Base-by-base conservation (phyloP, 345 rosid genomes). In the Citrus mangshanensis region DNA sequence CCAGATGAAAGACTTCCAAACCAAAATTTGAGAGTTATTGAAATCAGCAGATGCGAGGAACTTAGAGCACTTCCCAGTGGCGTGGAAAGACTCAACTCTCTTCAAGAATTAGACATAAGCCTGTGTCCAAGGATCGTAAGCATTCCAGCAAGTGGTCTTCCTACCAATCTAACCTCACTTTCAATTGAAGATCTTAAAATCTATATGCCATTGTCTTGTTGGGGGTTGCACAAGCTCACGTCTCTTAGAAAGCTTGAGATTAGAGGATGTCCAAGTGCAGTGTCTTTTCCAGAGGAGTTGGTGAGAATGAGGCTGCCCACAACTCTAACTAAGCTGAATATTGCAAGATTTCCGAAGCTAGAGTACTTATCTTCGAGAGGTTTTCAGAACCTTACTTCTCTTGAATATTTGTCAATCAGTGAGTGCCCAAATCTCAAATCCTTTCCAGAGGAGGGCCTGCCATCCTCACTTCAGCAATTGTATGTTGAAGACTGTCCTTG, bases 111-210 rank as follows among this genome's bases (percentile, higher is more conserved):
- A 54, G 27, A 19, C 51, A 65, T 82, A 28, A 22, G 18, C 25
- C n/a, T 75, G 16, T 82, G 82, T 75, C 74, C 77, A 42, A 68
- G 79, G 21, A 25, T 70, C 6, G 1, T 6, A 14, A 70, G 59
- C 55, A 79, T 79, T 56, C 82, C 77, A 2, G 32, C 75, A 71
- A 59, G 59, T 25, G 85, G 77, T 72, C 14, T 82, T 13, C 80
- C 82, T 0, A 58, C 51, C 42, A 65, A 30, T 72, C 58, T 82
- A n/a, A 75, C 51, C 28, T 64, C 79, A 34, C 74, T 82, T 70
- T 6, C 18, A 42, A 32, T 75, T 70, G n/a, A 3, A 46, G 38
- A 70, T 46, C 68, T 79, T 73, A 18, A 27, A 8, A 58, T 40
- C 64, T 21, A 56, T 35, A 34, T 4, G 30, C 22, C 79, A 35